These are phyloP conservation scores for Rhodotorula sp. DNA, from an alignment of 1,284 basidiomycete genomes.

Conservation along the genomic window DNA sequence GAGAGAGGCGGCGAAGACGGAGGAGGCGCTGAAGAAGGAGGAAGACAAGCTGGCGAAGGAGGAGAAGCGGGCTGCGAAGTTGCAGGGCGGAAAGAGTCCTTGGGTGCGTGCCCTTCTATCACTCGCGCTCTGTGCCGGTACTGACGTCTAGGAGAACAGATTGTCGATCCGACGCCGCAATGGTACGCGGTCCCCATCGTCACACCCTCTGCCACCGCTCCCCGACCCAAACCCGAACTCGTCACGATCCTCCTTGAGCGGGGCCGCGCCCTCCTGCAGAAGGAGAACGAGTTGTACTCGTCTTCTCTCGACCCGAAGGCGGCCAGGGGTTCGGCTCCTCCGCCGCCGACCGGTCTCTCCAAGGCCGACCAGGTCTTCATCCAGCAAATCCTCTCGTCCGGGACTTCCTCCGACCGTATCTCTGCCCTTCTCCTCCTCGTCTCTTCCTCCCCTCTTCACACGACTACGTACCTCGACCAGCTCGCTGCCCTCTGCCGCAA, in stretches of 20 bases:
- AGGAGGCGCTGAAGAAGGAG: slow-evolving; percentile 45
- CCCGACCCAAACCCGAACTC: slow-evolving; percentile 47
- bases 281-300: slow-evolving; percentile 39
- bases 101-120: slow-evolving; percentile 28
- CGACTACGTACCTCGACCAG: slow-evolving; percentile 62
- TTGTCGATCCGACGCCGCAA: slow-evolving; percentile 58
- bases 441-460: slow-evolving; percentile 87
- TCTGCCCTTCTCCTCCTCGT: slow-evolving; percentile 88
- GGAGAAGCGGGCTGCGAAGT: slow-evolving; percentile 18
- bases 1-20: slow-evolving; percentile 48
- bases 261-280: slow-evolving; percentile 35
- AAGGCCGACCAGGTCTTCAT: slow-evolving; percentile 59
- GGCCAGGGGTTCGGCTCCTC: slow-evolving; percentile 13
- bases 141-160: slow-evolving; percentile 24
- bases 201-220: slow-evolving; percentile 49
- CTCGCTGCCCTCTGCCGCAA: slow-evolving; percentile 71
- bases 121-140: neutral
- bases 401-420: slow-evolving; percentile 89
- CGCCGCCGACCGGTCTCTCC: slow-evolving; percentile 36
- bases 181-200: slow-evolving; percentile 59
- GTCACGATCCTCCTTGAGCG: slow-evolving; percentile 32
- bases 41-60: slow-evolving; percentile 33
- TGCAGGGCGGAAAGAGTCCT: slow-evolving; percentile 25
- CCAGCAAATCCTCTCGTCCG: slow-evolving; percentile 74
- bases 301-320: slow-evolving; percentile 38